Base-by-base conservation (phyloP, 371 early-diverging fungal species). In the Fennellomyces sp. region DNA sequence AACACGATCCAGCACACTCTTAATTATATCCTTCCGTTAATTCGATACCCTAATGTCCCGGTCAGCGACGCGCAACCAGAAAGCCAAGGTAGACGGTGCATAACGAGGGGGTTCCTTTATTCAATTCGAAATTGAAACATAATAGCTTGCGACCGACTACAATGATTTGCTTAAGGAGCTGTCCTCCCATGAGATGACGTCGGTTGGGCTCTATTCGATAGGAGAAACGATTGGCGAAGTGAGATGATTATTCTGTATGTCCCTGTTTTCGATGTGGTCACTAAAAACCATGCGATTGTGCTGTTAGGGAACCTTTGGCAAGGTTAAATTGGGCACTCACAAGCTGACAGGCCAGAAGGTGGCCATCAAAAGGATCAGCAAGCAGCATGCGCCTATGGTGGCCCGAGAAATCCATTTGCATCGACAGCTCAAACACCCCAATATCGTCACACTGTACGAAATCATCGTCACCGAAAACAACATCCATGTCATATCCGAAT, bases 391-490 rank as follows among this genome's bases (percentile, higher is more conserved):
- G 3, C 84, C 90, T 33, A 66, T 81, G 41, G 77, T 82, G 58
- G 81, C 89, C 49, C 88, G 96, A 50, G 98, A 98, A 80, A 91
- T 96, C 48, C 89, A 93, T 58, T 90, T 94, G 39, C 91, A 93
- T 81, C 90, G 94, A 10, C 87, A 88, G 50, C 70, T 97, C 38
- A 81, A 83, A 39, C 94, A 94, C 59, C 87, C 91, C 5, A 91
- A 95, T 73, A 91, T 97, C 48, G 88, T 92, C n/a, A 88, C 89
- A 42, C 78, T 97, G 1, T 87, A 90, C 61, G 97, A 95, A 69
- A 92, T 97, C 52, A 83, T 95, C 30, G 76, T 82, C 7, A 91
- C 93, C 19, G 89, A 89, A 69, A 85, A 86, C 26, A 77, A 86
- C 60, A 92, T 94, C 52, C 90, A 90, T 67, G 83, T 94, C 72